phyloP scores from a whole-genome alignment of 257 asterid species.

The Penstemon newberryi region DNA sequence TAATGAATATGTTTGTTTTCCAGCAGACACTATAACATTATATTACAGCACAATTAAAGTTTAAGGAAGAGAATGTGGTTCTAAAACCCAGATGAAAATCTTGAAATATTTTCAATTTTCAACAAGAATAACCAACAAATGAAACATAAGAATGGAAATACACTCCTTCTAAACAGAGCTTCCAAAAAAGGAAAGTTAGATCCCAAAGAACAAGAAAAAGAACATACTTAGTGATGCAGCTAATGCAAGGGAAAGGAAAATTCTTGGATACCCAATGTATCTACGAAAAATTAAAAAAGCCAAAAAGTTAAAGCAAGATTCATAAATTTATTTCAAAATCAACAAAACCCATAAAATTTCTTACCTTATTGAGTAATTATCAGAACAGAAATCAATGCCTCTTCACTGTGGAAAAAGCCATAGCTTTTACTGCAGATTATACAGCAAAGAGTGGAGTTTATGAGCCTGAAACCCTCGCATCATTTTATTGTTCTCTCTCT shows the following conservation, averaged over 20 bases:
- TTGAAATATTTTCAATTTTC: neutral
- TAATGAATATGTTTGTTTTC: neutral
- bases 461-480: constrained; percentile 36
- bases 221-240: constrained; percentile 28
- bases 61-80: constrained; percentile 18
- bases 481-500: constrained; percentile 14
- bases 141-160: constrained; percentile 5
- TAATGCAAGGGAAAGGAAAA: constrained; percentile 24
- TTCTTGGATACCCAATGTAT: neutral
- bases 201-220: neutral
- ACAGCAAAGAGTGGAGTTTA: constrained; percentile 32
- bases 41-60: neutral
- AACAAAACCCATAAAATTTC: constrained; percentile 21
- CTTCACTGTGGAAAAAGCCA: constrained; percentile 12
- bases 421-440: constrained; percentile 30
- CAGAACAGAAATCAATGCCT: constrained; percentile 13
- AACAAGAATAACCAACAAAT: neutral
- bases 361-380: constrained; percentile 42
- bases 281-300: neutral
- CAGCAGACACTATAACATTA: constrained; percentile 22
- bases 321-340: constrained; percentile 5
- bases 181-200: constrained; percentile 16
- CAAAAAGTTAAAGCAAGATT: constrained; percentile 16
- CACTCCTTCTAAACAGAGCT: neutral
- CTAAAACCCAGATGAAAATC: constrained; percentile 33